phyloP scores from a whole-genome alignment of 352 stramenopile species.

The Globisporangium parvum region DNA sequence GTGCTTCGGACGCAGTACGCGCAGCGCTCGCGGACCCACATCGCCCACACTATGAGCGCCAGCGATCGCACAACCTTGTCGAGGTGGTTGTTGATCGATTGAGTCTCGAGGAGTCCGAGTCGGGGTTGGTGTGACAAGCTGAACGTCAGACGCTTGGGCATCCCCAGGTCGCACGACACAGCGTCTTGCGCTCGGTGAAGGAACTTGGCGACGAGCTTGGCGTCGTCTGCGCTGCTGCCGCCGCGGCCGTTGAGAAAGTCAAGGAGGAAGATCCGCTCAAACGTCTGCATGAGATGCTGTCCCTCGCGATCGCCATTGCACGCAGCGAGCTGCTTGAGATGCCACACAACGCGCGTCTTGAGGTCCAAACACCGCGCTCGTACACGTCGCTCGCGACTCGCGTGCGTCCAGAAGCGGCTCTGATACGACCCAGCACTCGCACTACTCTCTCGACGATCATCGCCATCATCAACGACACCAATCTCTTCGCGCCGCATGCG shows the following conservation, averaged over 20 bases:
- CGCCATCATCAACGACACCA: background rate
- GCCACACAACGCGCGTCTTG: slow-evolving; percentile 11
- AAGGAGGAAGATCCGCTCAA: slow-evolving; percentile 15
- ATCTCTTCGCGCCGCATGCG: background rate
- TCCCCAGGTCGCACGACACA: slow-evolving; percentile 6
- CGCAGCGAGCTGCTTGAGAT: slow-evolving; percentile 4
- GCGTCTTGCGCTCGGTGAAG: slow-evolving; percentile 8
- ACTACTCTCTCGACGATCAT: background rate
- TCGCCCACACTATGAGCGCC: slow-evolving; percentile 22
- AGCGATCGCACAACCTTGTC: slow-evolving; percentile 26
- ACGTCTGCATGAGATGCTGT: slow-evolving; percentile 1
- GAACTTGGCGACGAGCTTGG: slow-evolving; percentile 12
- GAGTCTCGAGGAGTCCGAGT: no score
- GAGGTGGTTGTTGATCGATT: slow-evolving; percentile 2
- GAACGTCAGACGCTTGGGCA: slow-evolving; percentile 2
- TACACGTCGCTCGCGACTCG: slow-evolving; percentile 5
- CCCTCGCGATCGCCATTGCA: background rate
- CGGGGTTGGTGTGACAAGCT: no score
- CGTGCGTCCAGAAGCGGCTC: slow-evolving; percentile 4
- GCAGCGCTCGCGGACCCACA: slow-evolving; percentile 38
- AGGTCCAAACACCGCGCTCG: slow-evolving; percentile 5
- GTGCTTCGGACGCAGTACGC: slow-evolving; percentile 18
- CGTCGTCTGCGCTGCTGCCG: slow-evolving; percentile 6
- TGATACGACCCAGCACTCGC: background rate
- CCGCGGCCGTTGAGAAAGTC: slow-evolving; percentile 7